Evolutionary conservation across 2,329 filamentous ascomycete genomes (phyloP).

Genomic region (Pseudogymnoascus sp.): DNA sequence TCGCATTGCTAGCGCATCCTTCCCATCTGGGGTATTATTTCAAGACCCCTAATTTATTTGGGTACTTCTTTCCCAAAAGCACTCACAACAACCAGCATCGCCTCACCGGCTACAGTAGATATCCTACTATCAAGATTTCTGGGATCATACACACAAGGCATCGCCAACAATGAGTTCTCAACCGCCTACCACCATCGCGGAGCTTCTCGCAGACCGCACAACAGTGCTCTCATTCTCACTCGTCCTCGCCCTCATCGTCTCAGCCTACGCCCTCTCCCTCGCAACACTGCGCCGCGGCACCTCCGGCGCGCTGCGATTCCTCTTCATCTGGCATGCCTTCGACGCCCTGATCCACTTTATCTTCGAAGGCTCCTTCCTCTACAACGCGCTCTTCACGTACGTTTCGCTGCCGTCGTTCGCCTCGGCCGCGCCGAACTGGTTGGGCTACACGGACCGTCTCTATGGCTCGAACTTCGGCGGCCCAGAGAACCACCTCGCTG

Average conservation of each 20-base stretch:
- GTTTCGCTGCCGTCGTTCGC: slow-evolving; percentile 54
- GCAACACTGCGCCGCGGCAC: slow-evolving; percentile 36
- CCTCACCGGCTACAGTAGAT: neutral
- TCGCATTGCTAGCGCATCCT: neutral
- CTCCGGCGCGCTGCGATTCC: slow-evolving; percentile 56
- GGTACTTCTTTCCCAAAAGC: neutral
- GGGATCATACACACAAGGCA: neutral
- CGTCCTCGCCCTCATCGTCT: slow-evolving; percentile 46
- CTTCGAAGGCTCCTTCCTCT: slow-evolving; percentile 87
- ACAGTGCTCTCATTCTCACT: slow-evolving; percentile 54
- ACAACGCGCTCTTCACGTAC: slow-evolving; percentile 81
- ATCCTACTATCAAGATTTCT: neutral
- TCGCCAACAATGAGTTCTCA: neutral
- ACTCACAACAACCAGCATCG: neutral
- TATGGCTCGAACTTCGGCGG: slow-evolving; percentile 52
- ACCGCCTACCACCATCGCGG: slow-evolving; percentile 19
- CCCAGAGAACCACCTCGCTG: slow-evolving; percentile 48
- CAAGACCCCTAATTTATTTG: slow-evolving; percentile 6
- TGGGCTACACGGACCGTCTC: slow-evolving; percentile 43
- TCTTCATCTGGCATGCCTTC: slow-evolving; percentile 94
- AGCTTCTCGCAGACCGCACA: slow-evolving; percentile 49
- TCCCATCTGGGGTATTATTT: slow-evolving; percentile 6
- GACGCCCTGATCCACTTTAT: slow-evolving; percentile 87
- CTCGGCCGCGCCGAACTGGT: slow-evolving; percentile 64
- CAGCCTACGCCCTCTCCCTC: slow-evolving; percentile 46